Percentiles rank a stretch among this genome's conserved stretches.
Conservation (phyloP, 805 yeast genomes). For the Zygotorulaspora florentina region DNA sequence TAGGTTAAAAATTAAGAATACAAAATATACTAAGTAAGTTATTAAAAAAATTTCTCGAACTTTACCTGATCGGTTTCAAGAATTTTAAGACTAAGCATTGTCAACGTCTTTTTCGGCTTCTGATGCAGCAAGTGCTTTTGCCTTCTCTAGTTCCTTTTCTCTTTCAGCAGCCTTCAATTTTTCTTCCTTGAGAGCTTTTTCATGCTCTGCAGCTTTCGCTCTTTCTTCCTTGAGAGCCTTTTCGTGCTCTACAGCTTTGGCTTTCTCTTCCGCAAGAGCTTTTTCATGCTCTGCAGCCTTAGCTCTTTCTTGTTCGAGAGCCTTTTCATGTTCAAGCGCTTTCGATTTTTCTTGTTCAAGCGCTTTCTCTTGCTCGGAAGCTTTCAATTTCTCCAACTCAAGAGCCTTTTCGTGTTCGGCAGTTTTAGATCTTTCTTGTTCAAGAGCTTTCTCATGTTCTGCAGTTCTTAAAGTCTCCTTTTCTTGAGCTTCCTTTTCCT, state of each 20-base stretch:
- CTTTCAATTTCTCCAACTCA: neutral
- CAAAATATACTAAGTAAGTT: neutral
- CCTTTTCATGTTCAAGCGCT: conserved; percentile 5
- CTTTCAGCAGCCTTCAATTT: conserved; percentile 12
- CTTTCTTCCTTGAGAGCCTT: conserved; percentile 11
- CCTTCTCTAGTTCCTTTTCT: conserved; percentile 13
- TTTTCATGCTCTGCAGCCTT: neutral
- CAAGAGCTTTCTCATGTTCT: neutral
- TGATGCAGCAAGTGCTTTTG: conserved; percentile 15
- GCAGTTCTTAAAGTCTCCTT: neutral
- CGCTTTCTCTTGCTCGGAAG: neutral
- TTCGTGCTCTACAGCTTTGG: neutral
- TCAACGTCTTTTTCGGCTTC: conserved; percentile 11
- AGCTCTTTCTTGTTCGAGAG: neutral
- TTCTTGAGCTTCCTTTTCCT: conserved; percentile 7
- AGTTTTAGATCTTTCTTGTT: neutral
- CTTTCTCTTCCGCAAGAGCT: conserved; percentile 8
- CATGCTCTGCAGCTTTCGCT: conserved; percentile 4
- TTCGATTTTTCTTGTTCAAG: conserved; percentile 10
- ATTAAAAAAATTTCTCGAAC: neutral
- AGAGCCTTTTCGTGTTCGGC: neutral
- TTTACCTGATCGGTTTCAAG: conserved; percentile 6
- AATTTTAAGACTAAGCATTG: conserved; percentile 1
- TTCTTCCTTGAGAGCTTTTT: conserved; percentile 8
- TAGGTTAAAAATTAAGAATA: neutral